These are phyloP conservation scores for Aspergillus homomorphus DNA, from an alignment of 495 filamentous ascomycete genomes.

Conservation along the genomic window DNA sequence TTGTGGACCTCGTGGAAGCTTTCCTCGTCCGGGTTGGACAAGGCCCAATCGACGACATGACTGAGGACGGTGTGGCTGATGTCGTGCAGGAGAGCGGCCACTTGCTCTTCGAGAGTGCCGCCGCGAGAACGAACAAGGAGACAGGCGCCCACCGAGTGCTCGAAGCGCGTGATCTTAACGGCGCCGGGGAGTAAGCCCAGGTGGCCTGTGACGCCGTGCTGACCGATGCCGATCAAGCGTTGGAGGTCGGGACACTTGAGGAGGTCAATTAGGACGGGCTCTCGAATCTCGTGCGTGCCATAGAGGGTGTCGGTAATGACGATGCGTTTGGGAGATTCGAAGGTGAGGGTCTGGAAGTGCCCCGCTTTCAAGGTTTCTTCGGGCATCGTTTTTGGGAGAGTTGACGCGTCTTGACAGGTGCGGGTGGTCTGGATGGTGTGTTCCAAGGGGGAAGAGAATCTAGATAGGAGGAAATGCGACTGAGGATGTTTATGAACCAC, in stretches of 20 bases:
- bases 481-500: background rate
- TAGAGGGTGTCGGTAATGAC: conserved; percentile 37
- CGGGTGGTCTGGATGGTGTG: too few relatives aligned
- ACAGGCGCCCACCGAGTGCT: conserved; percentile 45
- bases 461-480: background rate
- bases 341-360: conserved; percentile 24
- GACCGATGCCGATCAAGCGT: conserved; percentile 37
- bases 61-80: conserved; percentile 44
- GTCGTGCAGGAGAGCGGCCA: conserved; percentile 44
- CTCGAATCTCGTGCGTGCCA: conserved; percentile 30
- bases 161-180: conserved; percentile 34
- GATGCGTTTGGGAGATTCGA: conserved; percentile 16
- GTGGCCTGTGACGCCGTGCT: conserved; percentile 38
- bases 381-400: background rate
- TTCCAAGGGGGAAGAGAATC: background rate
- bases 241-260: conserved; percentile 31
- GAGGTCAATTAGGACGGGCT: conserved; percentile 38
- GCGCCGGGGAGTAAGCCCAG: conserved; percentile 31
- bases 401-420: background rate
- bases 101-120: conserved; percentile 37
- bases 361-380: conserved; percentile 19
- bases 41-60: conserved; percentile 40
- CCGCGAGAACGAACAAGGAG: conserved; percentile 40
- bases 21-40: conserved; percentile 37
- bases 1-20: conserved; percentile 47